Base-by-base conservation (phyloP, 352 stramenopile species). In the Globisporangium takayamanum region DNA sequence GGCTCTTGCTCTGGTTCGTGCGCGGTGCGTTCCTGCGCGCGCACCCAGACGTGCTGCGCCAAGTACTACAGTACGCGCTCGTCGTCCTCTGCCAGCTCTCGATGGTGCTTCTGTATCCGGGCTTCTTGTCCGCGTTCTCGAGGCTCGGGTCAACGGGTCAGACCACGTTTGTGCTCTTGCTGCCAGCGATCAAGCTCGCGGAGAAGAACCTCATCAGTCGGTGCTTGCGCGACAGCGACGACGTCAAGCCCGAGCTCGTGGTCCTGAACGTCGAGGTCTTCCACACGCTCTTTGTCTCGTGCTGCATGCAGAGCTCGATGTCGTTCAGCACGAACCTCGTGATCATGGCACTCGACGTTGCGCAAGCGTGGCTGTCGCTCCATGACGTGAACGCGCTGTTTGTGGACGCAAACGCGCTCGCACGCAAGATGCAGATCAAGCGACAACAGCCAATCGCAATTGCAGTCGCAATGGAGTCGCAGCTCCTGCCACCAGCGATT, bases 191-290 rank as follows among this genome's bases (percentile, higher is more conserved):
- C 22, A 83, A 83, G 48, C 51, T 83, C 16, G 48, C 51, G 0
- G 60, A 54, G 36, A 80, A 83, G 55, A 73, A 73, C 56, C 61
- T 68, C 44, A 69, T 82, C 26, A 67, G 56, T 30, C 20, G 45
- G 14, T 15, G 48, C 53, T 44, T 67, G 12, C 4, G 1, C 7
- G 57, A 60, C 18, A 60, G 26, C 7, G 62, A 72, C 30, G 73
- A 72, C 26, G 42, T 54, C 3, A 74, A 60, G 7, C 64, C 66
- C 6, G 68, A 68, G 28, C 8, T 58, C 57, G 66, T 80, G 16
- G 57, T 77, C 10, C 67, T 78, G 60, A 78, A 73, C 22, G 58
- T 79, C 18, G 64, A 80, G 28, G 65, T 80, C 20, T 78, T 74
- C 46, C 72, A 70, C 46, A 63, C 72, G 11, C 53, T 80, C 0